These are phyloP conservation scores for Daldinia caldariorum DNA, from an alignment of 495 filamentous ascomycete species.

Conservation along the genomic window DNA sequence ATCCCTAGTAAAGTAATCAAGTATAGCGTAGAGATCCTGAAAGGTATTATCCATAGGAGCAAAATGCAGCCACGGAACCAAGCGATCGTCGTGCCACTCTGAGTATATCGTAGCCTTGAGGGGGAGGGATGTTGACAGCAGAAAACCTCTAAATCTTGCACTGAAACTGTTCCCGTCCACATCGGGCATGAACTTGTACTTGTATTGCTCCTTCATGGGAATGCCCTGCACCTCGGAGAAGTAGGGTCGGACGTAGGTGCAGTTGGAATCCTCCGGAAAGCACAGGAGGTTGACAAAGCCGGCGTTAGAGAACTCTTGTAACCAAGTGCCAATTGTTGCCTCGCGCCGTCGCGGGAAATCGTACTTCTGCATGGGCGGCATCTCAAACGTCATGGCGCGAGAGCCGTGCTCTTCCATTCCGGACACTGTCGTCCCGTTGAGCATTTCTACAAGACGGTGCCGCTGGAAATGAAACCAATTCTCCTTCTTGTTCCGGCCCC, in stretches of 20 bases:
- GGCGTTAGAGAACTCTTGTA: constrained; percentile 49
- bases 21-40: constrained; percentile 71
- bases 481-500: constrained; percentile 68
- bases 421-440: constrained; percentile 69
- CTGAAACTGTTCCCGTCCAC: constrained; percentile 73
- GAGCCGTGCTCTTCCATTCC: constrained; percentile 50
- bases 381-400: constrained; percentile 51
- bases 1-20: constrained; percentile 73
- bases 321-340: constrained; percentile 52
- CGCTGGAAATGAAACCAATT: constrained; percentile 78
- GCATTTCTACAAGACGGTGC: constrained; percentile 75
- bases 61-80: constrained; percentile 70
- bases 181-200: constrained; percentile 66
- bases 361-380: constrained; percentile 50
- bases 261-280: constrained; percentile 48
- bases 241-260: constrained; percentile 54
- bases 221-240: constrained; percentile 45
- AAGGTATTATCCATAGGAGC: constrained; percentile 79
- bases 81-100: constrained; percentile 71
- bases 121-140: constrained; percentile 65
- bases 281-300: constrained; percentile 55
- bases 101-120: constrained; percentile 72
- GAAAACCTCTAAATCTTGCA: constrained; percentile 69
- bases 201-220: constrained; percentile 66
- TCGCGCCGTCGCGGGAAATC: constrained; percentile 43